phyloP scores from a whole-genome alignment of 345 rosid species.

The Anastatica hierochuntica region DNA sequence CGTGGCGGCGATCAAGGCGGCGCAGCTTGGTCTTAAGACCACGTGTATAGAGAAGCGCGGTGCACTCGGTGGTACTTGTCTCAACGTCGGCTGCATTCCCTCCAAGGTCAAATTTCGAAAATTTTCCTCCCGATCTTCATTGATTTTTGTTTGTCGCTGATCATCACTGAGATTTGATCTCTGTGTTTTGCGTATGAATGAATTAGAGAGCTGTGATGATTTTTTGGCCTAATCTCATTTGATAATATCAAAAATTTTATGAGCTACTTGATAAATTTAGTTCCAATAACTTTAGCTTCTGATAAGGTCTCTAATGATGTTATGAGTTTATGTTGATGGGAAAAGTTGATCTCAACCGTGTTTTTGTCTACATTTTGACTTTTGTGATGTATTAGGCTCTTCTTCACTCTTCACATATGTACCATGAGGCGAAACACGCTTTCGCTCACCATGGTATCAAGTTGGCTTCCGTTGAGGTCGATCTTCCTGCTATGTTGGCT shows the following conservation, averaged over 20 bases:
- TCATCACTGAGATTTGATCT: slow-evolving; percentile 6
- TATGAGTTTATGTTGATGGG: background rate
- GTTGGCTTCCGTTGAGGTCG: slow-evolving; percentile 68
- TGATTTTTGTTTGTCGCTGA: background rate
- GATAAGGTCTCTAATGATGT: background rate
- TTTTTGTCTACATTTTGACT: background rate
- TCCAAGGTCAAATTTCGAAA: slow-evolving; percentile 50
- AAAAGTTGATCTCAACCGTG: background rate
- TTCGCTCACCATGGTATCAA: slow-evolving; percentile 71
- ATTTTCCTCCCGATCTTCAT: background rate
- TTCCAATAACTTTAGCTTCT: no score
- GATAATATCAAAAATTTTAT: no score
- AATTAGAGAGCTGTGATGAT: background rate
- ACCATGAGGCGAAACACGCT: slow-evolving; percentile 76
- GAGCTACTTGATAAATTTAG: no score
- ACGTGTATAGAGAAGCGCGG: slow-evolving; percentile 92
- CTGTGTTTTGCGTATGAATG: background rate
- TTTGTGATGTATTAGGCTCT: slow-evolving; percentile 46
- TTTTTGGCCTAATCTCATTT: background rate
- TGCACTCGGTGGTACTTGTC: slow-evolving; percentile 85
- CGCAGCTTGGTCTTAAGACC: slow-evolving; percentile 83
- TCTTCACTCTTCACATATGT: slow-evolving; percentile 92
- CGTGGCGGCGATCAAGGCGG: slow-evolving; percentile 90
- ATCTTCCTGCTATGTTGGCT: slow-evolving; percentile 83
- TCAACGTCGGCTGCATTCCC: slow-evolving; percentile 89